A percentile compares a stretch with the other conserved stretches of the same genome.
These are phyloP conservation scores for Recurvomyces mirabilis DNA, from an alignment of 495 filamentous ascomycete genomes.

Conservation along the genomic window DNA sequence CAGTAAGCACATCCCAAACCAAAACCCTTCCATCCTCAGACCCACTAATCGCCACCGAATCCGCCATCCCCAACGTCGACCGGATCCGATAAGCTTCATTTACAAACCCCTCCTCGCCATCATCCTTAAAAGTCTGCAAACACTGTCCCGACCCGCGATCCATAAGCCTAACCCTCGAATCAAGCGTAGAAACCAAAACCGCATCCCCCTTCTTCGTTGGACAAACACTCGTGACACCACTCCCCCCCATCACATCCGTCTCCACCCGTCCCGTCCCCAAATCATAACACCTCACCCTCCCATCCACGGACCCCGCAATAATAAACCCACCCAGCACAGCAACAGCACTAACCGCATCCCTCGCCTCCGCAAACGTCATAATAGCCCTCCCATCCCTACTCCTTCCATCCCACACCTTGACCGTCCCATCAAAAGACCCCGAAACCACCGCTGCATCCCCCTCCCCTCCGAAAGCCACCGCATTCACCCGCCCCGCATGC, in stretches of 20 bases:
- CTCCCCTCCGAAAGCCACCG: conserved; percentile 62
- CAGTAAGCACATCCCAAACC: conserved; percentile 83
- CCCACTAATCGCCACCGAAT: conserved; percentile 72
- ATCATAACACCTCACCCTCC: conserved; percentile 73
- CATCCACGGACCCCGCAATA: conserved; percentile 72
- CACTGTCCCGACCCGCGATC: conserved; percentile 64
- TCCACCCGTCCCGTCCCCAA: conserved; percentile 65
- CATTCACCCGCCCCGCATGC: conserved; percentile 57
- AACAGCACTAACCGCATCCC: conserved; percentile 60
- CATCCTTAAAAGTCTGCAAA: conserved; percentile 53
- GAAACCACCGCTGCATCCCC: conserved; percentile 59
- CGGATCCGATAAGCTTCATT: conserved; percentile 28
- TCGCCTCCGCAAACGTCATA: conserved; percentile 66
- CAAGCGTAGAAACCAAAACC: conserved; percentile 62
- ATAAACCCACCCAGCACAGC: conserved; percentile 47
- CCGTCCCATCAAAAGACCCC: conserved; percentile 52
- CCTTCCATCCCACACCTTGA: conserved; percentile 75
- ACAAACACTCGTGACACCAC: conserved; percentile 55
- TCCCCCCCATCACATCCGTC: conserved; percentile 54
- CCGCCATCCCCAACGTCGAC: conserved; percentile 37
- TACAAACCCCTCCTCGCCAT: conserved; percentile 22
- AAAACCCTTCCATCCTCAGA: conserved; percentile 69
- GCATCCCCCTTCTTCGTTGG: conserved; percentile 62
- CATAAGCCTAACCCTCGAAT: conserved; percentile 67
- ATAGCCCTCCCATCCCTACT: conserved; percentile 54